These are phyloP conservation scores for Plasmopara viticola DNA, from an alignment of 352 stramenopile genomes.

Conservation along the genomic window DNA sequence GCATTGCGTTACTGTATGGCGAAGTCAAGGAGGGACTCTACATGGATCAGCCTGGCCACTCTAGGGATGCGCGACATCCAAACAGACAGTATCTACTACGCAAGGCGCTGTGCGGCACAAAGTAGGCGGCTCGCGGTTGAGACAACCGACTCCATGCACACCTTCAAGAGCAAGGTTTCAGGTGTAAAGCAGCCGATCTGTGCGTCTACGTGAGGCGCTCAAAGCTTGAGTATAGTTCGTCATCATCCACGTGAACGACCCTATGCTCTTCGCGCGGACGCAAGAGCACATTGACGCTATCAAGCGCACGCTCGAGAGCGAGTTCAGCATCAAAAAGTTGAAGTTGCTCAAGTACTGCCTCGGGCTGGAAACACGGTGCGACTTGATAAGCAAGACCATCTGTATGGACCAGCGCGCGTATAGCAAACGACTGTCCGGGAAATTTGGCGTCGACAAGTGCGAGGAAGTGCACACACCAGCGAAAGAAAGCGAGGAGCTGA, in stretches of 20 bases:
- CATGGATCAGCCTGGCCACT: neutral
- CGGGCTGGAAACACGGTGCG: neutral
- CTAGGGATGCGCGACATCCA: neutral
- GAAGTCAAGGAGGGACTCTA: neutral
- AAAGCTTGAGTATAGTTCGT: neutral
- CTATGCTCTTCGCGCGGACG: neutral
- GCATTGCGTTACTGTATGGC: neutral
- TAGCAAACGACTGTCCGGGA: neutral
- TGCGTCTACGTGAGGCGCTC: neutral
- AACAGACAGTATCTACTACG: neutral
- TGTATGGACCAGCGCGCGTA: neutral
- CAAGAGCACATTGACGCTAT: neutral
- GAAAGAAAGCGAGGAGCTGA: no score
- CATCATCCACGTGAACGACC: neutral
- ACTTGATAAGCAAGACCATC: neutral
- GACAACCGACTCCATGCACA: neutral
- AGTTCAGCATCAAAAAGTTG: neutral
- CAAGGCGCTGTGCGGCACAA: neutral
- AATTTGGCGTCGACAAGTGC: neutral
- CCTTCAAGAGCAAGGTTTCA: neutral
- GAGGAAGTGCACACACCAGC: neutral
- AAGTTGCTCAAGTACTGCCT: neutral
- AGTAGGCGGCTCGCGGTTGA: neutral
- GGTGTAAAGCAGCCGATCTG: neutral
- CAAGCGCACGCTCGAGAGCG: neutral